A percentile compares a stretch with the other conserved stretches of the same genome.
Evolutionary conservation across 1,139 yeast species (phyloP).

Genomic region (Blastobotrys buckinghamii): DNA sequence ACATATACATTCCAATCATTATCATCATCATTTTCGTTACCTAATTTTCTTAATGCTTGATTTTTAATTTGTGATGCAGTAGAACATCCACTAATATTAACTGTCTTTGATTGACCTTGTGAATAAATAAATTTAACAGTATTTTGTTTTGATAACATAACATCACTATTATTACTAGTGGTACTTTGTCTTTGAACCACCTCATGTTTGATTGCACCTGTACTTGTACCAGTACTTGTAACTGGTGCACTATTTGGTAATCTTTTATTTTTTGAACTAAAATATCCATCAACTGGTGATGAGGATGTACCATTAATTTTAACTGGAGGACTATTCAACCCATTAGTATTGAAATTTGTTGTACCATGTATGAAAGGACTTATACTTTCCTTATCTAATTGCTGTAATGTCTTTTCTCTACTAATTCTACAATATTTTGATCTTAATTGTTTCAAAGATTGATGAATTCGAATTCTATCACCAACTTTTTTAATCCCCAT

Average conservation of each 20-base stretch:
- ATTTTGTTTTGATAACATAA: conserved; percentile 32
- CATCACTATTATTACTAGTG: neutral
- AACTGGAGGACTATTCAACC: neutral
- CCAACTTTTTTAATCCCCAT: conserved; percentile 76
- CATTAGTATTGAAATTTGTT: neutral
- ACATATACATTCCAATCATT: conserved; percentile 48
- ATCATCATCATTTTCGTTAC: conserved; percentile 40
- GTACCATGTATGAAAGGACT: conserved; percentile 21
- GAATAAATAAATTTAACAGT: conserved; percentile 56
- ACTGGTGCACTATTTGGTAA: conserved; percentile 12
- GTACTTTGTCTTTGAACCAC: conserved; percentile 1
- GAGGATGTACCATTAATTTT: neutral
- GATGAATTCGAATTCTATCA: conserved; percentile 64
- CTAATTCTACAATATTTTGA: neutral
- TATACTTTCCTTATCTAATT: conserved; percentile 20
- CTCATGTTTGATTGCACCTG: conserved; percentile 6
- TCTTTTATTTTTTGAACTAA: conserved; percentile 9
- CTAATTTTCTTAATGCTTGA: conserved; percentile 56
- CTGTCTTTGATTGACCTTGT: conserved; percentile 61
- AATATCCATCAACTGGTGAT: conserved; percentile 21
- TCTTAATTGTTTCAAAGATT: conserved; percentile 37
- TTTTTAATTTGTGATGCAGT: conserved; percentile 75
- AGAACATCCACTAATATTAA: conserved; percentile 74
- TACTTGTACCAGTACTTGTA: neutral
- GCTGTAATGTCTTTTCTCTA: conserved; percentile 16